These are phyloP conservation scores for Aaosphaeria arxii DNA, from an alignment of 2,329 filamentous ascomycete genomes.

Conservation along the genomic window DNA sequence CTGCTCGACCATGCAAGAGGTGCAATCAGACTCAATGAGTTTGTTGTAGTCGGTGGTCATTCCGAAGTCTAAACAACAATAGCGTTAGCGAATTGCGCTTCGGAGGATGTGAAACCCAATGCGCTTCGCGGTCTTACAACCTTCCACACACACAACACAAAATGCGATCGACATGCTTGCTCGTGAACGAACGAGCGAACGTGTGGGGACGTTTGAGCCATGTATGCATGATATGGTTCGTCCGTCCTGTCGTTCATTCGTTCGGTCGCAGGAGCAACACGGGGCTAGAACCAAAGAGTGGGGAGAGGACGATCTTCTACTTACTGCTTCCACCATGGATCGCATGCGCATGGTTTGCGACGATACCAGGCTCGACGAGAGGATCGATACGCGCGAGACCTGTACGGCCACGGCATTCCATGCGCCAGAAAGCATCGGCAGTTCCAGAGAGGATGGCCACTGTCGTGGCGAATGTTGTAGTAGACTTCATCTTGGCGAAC, in stretches of 20 bases:
- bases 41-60: slow-evolving; percentile 60
- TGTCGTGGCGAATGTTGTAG: slow-evolving; percentile 22
- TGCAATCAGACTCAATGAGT: slow-evolving; percentile 64
- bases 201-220: too few species aligned
- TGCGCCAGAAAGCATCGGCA: slow-evolving; percentile 66
- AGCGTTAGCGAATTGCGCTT: slow-evolving; percentile 16
- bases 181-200: too few species aligned
- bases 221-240: too few species aligned
- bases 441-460: slow-evolving; percentile 33
- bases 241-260: too few species aligned
- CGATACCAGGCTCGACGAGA: slow-evolving; percentile 27
- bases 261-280: too few species aligned
- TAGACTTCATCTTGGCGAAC: slow-evolving; percentile 26
- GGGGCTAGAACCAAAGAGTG: slow-evolving; percentile 12
- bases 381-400: slow-evolving; percentile 57
- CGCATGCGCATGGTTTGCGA: slow-evolving; percentile 28
- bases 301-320: slow-evolving; percentile 52
- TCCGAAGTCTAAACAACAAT: slow-evolving; percentile 48
- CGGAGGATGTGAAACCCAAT: too few species aligned
- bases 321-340: slow-evolving; percentile 43
- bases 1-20: slow-evolving; percentile 56
- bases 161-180: too few species aligned
- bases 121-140: too few species aligned
- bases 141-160: too few species aligned
- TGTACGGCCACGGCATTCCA: slow-evolving; percentile 63